Evolutionary conservation across 257 asterid genomes (phyloP).

Genomic region (Solanum pinnatisectum): DNA sequence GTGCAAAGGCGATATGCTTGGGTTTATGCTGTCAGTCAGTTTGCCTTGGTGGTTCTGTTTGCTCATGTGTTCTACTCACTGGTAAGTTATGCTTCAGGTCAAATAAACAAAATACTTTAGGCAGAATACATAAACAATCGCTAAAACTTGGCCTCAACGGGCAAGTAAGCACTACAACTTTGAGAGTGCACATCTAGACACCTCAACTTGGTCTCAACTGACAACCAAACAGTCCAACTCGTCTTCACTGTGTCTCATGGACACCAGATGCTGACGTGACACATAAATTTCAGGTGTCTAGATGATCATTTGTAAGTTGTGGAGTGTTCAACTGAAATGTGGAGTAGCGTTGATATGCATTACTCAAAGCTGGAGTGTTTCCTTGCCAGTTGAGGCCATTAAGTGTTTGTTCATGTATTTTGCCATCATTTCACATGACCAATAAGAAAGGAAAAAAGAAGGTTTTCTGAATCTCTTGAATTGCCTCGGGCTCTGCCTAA

Average conservation of each 20-base stretch:
- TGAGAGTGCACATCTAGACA: neutral
- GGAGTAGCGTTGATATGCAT: neutral
- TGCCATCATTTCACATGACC: neutral
- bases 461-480: neutral
- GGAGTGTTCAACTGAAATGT: neutral
- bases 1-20: slow-evolving; percentile 76
- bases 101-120: neutral
- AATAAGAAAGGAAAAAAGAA: neutral
- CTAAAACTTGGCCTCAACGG: neutral
- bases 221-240: neutral
- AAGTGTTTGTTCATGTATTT: neutral
- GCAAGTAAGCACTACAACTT: neutral
- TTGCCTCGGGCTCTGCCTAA: neutral
- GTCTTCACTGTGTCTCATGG: neutral
- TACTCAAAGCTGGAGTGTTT: neutral
- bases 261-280: neutral
- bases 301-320: neutral
- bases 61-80: slow-evolving; percentile 72
- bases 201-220: neutral
- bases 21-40: slow-evolving; percentile 76
- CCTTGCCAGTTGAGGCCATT: neutral
- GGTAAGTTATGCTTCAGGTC: slow-evolving; percentile 37
- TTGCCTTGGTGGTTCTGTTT: slow-evolving; percentile 63
- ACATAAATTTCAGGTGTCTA: neutral
- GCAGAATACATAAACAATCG: neutral